Conservation (phyloP, 495 filamentous ascomycete species). For the Tirmania nivea region DNA sequence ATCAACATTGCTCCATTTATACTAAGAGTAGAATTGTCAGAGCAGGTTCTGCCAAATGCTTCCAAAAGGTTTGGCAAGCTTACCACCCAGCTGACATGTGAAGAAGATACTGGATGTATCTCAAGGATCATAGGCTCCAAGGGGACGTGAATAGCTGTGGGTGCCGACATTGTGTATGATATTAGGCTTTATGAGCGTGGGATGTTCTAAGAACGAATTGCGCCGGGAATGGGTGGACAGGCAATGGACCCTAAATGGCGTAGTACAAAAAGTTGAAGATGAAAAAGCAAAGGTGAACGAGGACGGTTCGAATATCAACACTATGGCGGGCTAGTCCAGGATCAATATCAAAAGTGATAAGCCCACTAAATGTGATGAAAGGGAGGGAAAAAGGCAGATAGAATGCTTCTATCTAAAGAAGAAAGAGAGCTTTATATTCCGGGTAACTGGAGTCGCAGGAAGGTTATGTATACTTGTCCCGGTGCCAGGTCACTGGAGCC, state of each 20-base stretch:
- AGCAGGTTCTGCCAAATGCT: neutral
- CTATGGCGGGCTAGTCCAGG: no score
- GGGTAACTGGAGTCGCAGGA: no score
- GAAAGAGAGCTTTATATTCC: no score
- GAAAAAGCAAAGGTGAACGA: no score
- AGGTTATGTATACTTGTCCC: neutral
- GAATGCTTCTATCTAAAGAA: no score
- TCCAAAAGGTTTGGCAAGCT: conserved; percentile 2
- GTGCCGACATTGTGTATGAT: conserved; percentile 14
- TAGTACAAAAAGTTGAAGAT: no score
- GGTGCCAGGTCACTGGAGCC: neutral
- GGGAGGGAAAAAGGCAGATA: no score
- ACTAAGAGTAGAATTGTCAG: conserved; percentile 7
- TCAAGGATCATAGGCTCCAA: conserved; percentile 21
- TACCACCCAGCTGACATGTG: conserved; percentile 21
- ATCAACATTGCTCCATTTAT: conserved; percentile 20
- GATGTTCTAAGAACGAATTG: neutral
- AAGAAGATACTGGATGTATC: conserved; percentile 20
- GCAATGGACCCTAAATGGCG: no score
- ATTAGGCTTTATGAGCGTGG: neutral
- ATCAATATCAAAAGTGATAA: no score
- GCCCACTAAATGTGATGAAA: no score
- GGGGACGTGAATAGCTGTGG: conserved; percentile 18
- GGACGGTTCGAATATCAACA: no score
- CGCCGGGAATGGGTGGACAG: no score